Conservation (phyloP, 345 rosid species). For the Physaria fendleri region DNA sequence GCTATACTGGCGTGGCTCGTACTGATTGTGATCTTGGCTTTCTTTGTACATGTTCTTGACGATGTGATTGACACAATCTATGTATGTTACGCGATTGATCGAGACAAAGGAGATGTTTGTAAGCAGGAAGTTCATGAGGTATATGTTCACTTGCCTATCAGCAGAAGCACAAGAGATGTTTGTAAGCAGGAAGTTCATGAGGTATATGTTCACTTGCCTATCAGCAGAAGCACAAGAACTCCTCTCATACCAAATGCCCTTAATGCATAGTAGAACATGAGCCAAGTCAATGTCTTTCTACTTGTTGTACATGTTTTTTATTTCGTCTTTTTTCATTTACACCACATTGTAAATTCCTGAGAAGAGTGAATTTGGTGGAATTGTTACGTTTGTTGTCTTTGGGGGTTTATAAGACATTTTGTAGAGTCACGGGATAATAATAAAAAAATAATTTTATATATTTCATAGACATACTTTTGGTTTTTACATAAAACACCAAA, state of each 20-base stretch:
- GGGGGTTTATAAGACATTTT: slow-evolving; percentile 7
- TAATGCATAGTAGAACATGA: slow-evolving; percentile 32
- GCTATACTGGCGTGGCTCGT: slow-evolving; percentile 59
- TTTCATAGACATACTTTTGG: too few species aligned
- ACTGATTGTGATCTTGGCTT: slow-evolving; percentile 48
- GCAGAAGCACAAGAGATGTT: slow-evolving; percentile 55
- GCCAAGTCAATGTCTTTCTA: background rate
- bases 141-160: slow-evolving; percentile 65
- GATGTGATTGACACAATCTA: slow-evolving; percentile 79
- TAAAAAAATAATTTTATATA: too few species aligned
- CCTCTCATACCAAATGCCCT: slow-evolving; percentile 29
- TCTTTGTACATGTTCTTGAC: slow-evolving; percentile 76
- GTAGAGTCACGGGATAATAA: too few species aligned
- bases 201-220: slow-evolving; percentile 70
- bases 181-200: slow-evolving; percentile 82
- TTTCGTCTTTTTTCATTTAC: background rate
- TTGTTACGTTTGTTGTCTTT: background rate
- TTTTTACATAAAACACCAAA: background rate
- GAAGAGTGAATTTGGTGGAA: slow-evolving; percentile 12
- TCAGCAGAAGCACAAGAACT: slow-evolving; percentile 53
- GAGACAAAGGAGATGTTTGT: slow-evolving; percentile 78
- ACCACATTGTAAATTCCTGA: slow-evolving; percentile 24
- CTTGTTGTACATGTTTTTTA: slow-evolving; percentile 9
- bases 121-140: slow-evolving; percentile 87
- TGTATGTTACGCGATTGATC: slow-evolving; percentile 73